Conservation (phyloP, 768 basidiomycete genomes). For the Gelatoporia subvermispora region DNA sequence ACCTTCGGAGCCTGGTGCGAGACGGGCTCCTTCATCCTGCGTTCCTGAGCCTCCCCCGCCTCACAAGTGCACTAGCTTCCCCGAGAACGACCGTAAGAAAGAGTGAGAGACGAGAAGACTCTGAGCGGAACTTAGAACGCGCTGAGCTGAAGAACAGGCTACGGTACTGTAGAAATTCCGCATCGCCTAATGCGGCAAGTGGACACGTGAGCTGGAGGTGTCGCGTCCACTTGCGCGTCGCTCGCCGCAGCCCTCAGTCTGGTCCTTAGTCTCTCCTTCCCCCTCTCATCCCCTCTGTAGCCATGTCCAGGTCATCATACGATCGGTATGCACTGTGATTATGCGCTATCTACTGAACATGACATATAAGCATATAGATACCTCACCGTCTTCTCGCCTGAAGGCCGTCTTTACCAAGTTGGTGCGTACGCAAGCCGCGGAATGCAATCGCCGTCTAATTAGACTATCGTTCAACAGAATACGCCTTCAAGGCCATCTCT, state of each 20-base stretch:
- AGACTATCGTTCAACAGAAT: conserved; percentile 55
- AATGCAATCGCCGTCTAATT: too few species aligned
- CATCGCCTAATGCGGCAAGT: too few species aligned
- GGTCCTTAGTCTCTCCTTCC: conserved; percentile 5
- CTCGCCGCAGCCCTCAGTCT: conserved; percentile 34
- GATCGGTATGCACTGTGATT: conserved; percentile 53
- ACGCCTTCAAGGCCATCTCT: conserved; percentile 99
- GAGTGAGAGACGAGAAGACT: neutral
- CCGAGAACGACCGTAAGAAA: neutral
- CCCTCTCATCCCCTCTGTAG: conserved; percentile 4
- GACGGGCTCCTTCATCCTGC: conserved; percentile 73
- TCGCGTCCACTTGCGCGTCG: conserved; percentile 55
- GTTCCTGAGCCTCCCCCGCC: neutral
- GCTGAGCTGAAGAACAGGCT: neutral
- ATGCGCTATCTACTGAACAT: neutral
- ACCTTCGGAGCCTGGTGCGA: conserved; percentile 78
- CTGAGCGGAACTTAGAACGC: neutral
- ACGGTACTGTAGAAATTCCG: neutral
- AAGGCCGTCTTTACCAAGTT: conserved; percentile 98
- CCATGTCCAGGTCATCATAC: conserved; percentile 93
- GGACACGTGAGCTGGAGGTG: conserved; percentile 3
- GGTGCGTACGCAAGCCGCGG: conserved; percentile 45
- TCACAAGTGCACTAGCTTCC: neutral
- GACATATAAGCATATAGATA: conserved; percentile 47
- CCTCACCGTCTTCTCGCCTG: conserved; percentile 95